Percentiles rank a stretch among this genome's conserved stretches.
Evolutionary conservation across 164 flowering plant species (phyloP).

Genomic region (Aristolochia fimbriata): DNA sequence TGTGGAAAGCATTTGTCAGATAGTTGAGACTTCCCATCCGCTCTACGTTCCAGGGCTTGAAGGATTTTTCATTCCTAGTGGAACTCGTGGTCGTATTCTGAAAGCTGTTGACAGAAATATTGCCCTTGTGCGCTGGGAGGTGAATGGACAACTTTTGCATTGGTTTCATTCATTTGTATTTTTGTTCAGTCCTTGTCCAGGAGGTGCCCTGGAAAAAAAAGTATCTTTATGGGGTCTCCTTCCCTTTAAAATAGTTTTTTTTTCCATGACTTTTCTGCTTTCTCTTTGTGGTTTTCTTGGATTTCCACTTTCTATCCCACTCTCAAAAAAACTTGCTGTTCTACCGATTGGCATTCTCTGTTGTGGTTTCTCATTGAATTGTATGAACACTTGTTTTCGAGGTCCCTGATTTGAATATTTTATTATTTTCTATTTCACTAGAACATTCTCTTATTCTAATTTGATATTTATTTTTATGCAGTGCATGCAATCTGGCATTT

Average conservation of each 20-base stretch:
- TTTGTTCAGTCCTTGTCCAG: background rate
- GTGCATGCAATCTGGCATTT: constrained; percentile 61
- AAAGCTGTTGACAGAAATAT: constrained; percentile 41
- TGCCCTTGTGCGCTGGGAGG: constrained; percentile 96
- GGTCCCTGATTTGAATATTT: background rate
- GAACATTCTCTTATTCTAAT: constrained; percentile 2
- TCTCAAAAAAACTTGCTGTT: too few relatives aligned
- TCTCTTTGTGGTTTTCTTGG: too few relatives aligned
- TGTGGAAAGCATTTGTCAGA: constrained; percentile 33
- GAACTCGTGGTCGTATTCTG: constrained; percentile 66
- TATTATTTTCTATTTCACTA: background rate
- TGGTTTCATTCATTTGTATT: background rate
- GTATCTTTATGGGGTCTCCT: too few relatives aligned
- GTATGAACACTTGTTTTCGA: too few relatives aligned
- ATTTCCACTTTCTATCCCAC: too few relatives aligned
- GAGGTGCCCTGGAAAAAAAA: too few relatives aligned
- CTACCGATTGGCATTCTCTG: background rate
- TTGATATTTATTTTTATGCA: constrained; percentile 18
- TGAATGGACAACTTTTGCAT: constrained; percentile 13
- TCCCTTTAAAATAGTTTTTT: too few relatives aligned
- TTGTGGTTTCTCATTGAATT: background rate
- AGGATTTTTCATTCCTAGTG: constrained; percentile 60
- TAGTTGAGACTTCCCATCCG: constrained; percentile 45
- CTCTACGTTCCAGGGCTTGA: constrained; percentile 68
- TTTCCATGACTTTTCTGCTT: too few relatives aligned